Conservation (phyloP, 164 flowering plant genomes). For the Stephania yunnanensis region DNA sequence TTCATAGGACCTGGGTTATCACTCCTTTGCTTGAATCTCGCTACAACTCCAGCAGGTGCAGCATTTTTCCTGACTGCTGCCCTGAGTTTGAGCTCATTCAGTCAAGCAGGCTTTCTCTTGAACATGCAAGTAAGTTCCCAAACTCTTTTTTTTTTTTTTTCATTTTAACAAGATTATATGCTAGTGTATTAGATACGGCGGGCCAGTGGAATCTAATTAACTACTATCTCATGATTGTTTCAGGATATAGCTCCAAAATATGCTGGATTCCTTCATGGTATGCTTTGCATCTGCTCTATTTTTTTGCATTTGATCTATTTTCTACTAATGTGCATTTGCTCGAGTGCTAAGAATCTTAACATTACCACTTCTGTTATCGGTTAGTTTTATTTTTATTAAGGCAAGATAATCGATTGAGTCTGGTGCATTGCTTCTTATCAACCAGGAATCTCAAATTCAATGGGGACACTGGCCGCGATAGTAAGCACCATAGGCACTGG, state of each 20-base stretch:
- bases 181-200: neutral
- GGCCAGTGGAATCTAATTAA: neutral
- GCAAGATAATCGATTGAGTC: neutral
- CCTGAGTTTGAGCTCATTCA: constrained; percentile 85
- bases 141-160: neutral
- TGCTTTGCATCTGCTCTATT: neutral
- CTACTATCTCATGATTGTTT: constrained; percentile 5
- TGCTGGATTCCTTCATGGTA: constrained; percentile 97
- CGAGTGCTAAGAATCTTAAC: neutral
- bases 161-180: neutral
- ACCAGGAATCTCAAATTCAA: constrained; percentile 80
- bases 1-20: constrained; percentile 88
- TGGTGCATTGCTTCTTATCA: neutral
- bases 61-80: constrained; percentile 59
- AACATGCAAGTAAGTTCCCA: constrained; percentile 71
- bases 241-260: constrained; percentile 93
- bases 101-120: constrained; percentile 95
- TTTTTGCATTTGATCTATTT: neutral
- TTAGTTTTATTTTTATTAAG: neutral
- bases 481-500: constrained; percentile 93
- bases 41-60: constrained; percentile 61
- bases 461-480: constrained; percentile 88
- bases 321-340: neutral
- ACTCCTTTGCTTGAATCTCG: constrained; percentile 72
- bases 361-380: neutral